Percentiles rank a stretch among this genome's conserved stretches.
Conservation (phyloP, 2,329 filamentous ascomycete species). For the Sporothrix schenckii region DNA sequence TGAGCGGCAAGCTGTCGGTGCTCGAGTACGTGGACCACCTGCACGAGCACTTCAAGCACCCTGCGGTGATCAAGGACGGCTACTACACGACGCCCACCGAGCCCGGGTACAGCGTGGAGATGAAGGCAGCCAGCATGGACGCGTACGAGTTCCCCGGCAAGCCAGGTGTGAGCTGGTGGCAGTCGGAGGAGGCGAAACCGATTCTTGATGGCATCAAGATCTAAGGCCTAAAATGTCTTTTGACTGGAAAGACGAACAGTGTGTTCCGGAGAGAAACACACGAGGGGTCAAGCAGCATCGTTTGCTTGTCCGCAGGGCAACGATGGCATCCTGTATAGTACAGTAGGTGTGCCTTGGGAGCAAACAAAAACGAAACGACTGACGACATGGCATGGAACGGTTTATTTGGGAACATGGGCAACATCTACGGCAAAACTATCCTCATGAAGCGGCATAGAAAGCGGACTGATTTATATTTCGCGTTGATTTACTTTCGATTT, state of each 20-base stretch:
- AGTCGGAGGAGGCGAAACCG: constrained; percentile 71
- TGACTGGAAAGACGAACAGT: neutral
- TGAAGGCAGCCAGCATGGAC: constrained; percentile 88
- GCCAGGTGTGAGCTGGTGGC: constrained; percentile 83
- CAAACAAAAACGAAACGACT: constrained; percentile 7
- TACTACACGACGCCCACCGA: constrained; percentile 85
- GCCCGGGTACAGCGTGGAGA: constrained; percentile 89
- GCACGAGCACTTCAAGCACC: constrained; percentile 90
- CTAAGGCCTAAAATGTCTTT: constrained; percentile 38
- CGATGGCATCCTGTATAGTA: constrained; percentile 43
- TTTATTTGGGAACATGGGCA: constrained; percentile 14
- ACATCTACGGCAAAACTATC: constrained; percentile 27
- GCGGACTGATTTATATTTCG: neutral
- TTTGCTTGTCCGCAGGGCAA: constrained; percentile 42
- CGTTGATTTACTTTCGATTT: neutral
- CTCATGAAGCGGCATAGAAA: constrained; percentile 21
- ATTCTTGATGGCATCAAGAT: constrained; percentile 69
- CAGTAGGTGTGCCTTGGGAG: neutral
- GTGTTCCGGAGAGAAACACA: neutral
- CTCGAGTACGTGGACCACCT: constrained; percentile 92
- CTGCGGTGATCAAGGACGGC: constrained; percentile 76
- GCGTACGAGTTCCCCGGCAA: constrained; percentile 74
- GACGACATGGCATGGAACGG: constrained; percentile 26
- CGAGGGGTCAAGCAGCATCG: constrained; percentile 30
- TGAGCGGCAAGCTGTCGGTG: constrained; percentile 77